Conservation (phyloP, 805 yeast species). For the Metschnikowia henanensis region DNA sequence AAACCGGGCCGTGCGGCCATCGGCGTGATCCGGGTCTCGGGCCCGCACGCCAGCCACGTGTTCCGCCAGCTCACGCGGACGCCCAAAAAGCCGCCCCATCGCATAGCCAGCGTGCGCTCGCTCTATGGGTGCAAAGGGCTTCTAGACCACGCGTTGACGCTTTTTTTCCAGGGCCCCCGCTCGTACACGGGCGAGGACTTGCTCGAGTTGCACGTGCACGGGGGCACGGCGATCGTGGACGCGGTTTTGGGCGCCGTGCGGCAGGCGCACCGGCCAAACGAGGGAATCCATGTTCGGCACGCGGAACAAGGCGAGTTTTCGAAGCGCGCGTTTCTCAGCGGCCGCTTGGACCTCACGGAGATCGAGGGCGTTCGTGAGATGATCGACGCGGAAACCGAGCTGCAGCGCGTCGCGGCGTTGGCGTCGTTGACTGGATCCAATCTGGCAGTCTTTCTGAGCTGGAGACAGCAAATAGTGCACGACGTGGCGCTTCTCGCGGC, state of each 20-base stretch:
- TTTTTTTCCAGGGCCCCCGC: conserved; percentile 69
- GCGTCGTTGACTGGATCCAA: conserved; percentile 72
- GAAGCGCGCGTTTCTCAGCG: conserved; percentile 79
- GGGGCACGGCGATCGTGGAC: conserved; percentile 82
- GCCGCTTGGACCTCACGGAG: conserved; percentile 81
- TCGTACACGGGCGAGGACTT: conserved; percentile 94
- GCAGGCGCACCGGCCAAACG: conserved; percentile 45
- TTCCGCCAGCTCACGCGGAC: conserved; percentile 46
- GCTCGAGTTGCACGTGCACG: conserved; percentile 89
- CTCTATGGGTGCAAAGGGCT: conserved; percentile 47
- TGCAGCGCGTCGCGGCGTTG: conserved; percentile 76
- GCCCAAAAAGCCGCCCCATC: conserved; percentile 41
- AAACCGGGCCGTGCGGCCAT: conserved; percentile 81
- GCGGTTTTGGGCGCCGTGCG: conserved; percentile 67
- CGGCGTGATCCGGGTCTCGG: conserved; percentile 82
- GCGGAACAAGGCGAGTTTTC: conserved; percentile 97
- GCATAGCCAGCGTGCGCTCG: conserved; percentile 59
- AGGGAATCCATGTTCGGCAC: conserved; percentile 53
- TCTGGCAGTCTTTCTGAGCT: conserved; percentile 49
- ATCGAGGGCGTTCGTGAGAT: conserved; percentile 87
- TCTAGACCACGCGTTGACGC: conserved; percentile 74
- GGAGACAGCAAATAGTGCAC: conserved; percentile 69
- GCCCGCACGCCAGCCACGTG: conserved; percentile 54
- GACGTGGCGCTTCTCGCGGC: conserved; percentile 80
- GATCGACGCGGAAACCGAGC: conserved; percentile 92